A percentile compares a stretch with the other conserved stretches of the same genome.
Evolutionary conservation across 202 grass and related monocot species (phyloP).

Genomic region (Miscanthus sacchariflorus): DNA sequence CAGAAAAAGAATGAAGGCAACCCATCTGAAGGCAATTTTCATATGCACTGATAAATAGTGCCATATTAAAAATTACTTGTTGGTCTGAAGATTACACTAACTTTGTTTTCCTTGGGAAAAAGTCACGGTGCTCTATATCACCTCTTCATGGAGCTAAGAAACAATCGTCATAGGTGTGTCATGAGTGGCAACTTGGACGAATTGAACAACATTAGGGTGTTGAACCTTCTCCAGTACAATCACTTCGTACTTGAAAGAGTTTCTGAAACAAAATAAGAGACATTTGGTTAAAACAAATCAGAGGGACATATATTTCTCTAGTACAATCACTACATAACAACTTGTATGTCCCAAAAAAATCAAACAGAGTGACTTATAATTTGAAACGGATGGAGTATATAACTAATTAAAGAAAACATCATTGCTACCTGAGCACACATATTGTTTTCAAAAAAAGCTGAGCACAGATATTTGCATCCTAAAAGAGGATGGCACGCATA

Average conservation of each 20-base stretch:
- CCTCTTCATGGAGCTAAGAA: background rate
- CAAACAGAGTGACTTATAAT: no score
- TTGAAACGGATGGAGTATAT: no score
- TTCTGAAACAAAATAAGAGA: background rate
- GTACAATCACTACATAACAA: no score
- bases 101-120: slow-evolving; percentile 1
- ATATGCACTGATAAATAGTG: background rate
- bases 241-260: background rate
- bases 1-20: slow-evolving; percentile 2
- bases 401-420: no score
- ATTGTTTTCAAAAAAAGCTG: no score
- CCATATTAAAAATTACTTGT: background rate
- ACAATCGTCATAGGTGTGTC: background rate
- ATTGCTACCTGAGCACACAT: no score
- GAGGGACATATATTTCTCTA: no score
- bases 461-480: background rate
- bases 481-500: no score
- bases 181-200: background rate
- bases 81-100: background rate
- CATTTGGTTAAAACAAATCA: no score
- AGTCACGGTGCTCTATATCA: background rate
- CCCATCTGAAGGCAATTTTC: background rate
- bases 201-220: background rate
- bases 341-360: no score
- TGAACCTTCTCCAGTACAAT: background rate